Conservation (phyloP, 2,329 filamentous ascomycete species). For the Raffaelea albimanens region DNA sequence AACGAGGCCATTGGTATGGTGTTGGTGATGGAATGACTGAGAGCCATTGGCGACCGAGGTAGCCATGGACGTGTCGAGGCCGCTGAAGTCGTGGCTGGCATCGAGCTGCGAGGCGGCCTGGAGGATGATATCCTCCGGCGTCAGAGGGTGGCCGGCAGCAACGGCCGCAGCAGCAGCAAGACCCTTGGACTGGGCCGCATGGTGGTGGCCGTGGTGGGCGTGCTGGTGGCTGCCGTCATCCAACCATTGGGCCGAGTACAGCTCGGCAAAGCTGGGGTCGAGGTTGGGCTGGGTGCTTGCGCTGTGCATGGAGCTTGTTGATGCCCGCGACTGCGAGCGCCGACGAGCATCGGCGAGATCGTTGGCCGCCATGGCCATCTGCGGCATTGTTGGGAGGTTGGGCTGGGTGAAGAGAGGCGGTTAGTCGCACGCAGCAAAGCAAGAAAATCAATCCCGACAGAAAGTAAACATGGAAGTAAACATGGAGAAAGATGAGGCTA, state of each 20-base stretch:
- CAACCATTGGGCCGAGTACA: slow-evolving; percentile 42
- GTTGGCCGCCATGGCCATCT: slow-evolving; percentile 23
- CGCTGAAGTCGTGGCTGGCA: slow-evolving; percentile 32
- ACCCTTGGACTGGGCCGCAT: slow-evolving; percentile 29
- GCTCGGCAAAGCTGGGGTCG: slow-evolving; percentile 37
- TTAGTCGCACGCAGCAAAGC: slow-evolving; percentile 3
- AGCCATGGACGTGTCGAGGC: slow-evolving; percentile 41
- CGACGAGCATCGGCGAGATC: slow-evolving; percentile 32
- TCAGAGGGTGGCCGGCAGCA: slow-evolving; percentile 33
- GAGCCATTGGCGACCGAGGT: slow-evolving; percentile 29
- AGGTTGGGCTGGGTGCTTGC: slow-evolving; percentile 40
- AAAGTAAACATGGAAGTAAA: background rate
- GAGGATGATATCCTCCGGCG: slow-evolving; percentile 50
- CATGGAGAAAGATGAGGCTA: background rate
- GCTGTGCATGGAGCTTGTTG: slow-evolving; percentile 48
- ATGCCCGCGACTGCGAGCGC: slow-evolving; percentile 44
- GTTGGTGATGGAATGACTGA: slow-evolving; percentile 32
- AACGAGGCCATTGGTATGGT: slow-evolving; percentile 15
- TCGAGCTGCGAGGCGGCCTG: slow-evolving; percentile 48
- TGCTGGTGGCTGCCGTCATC: slow-evolving; percentile 28
- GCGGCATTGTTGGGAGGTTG: background rate
- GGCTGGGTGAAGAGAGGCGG: background rate
- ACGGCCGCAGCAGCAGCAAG: background rate
- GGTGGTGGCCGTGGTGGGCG: slow-evolving; percentile 27
- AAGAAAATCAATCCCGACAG: background rate